Evolutionary conservation across 768 basidiomycete genomes (phyloP).

Genomic region (Boletus eberwhitei): DNA sequence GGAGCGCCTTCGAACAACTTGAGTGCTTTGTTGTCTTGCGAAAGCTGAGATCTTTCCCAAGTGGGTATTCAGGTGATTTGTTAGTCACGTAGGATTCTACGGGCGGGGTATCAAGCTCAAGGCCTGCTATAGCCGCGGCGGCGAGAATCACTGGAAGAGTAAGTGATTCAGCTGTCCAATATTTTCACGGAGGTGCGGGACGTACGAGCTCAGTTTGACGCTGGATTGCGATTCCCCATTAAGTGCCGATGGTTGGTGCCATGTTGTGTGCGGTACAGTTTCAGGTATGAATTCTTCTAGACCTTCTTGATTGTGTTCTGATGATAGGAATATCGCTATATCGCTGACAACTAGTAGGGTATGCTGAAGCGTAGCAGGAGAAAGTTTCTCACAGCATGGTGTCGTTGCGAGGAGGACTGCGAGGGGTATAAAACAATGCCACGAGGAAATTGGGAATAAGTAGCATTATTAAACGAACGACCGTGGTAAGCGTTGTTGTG

Average conservation of each 20-base stretch:
- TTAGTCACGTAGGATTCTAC: constrained; percentile 25
- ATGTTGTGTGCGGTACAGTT: constrained; percentile 8
- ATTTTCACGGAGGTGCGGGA: neutral
- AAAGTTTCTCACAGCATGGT: no score
- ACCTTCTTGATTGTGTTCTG: neutral
- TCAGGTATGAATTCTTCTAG: neutral
- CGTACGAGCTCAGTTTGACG: constrained; percentile 29
- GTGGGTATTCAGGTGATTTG: constrained; percentile 25
- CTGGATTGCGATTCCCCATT: constrained; percentile 23
- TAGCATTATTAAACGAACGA: no score
- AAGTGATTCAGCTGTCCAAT: neutral
- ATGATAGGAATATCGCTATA: no score
- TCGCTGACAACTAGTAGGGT: no score
- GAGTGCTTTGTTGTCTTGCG: constrained; percentile 22
- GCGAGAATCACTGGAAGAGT: constrained; percentile 18
- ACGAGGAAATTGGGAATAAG: no score
- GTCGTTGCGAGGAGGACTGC: no score
- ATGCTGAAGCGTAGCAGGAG: no score
- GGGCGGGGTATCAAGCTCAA: constrained; percentile 24
- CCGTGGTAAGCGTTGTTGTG: no score
- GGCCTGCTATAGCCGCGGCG: constrained; percentile 21
- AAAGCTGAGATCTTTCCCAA: constrained; percentile 29
- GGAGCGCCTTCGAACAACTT: constrained; percentile 27
- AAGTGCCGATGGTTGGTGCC: constrained; percentile 22
- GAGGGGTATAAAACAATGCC: no score